phyloP scores from a whole-genome alignment of 2,329 filamentous ascomycete species.

The Decorospora gaudefroyi region DNA sequence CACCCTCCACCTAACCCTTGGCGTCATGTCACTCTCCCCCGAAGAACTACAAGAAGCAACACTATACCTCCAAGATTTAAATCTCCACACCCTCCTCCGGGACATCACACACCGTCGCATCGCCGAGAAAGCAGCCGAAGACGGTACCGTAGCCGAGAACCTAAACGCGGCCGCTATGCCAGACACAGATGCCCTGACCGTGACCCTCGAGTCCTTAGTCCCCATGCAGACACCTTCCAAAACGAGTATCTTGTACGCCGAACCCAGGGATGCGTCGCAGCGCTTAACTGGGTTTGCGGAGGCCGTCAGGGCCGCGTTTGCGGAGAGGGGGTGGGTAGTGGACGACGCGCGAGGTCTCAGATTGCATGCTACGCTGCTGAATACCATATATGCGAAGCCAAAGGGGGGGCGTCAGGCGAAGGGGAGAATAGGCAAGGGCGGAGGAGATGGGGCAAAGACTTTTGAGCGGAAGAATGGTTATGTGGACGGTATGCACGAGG shows the following conservation, averaged over 20 bases:
- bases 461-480: constrained; percentile 1
- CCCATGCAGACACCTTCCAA: constrained; percentile 64
- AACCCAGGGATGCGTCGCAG: constrained; percentile 60
- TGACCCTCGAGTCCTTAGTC: constrained; percentile 57
- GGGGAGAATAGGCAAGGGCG: constrained; percentile 31
- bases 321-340: constrained; percentile 60
- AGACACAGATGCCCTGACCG: constrained; percentile 34
- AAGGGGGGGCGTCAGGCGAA: constrained; percentile 31
- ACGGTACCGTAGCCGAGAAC: constrained; percentile 38
- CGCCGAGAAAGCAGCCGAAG: constrained; percentile 22
- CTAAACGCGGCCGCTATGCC: constrained; percentile 32
- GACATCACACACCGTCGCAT: constrained; percentile 20
- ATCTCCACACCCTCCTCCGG: constrained; percentile 45
- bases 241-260: constrained; percentile 68
- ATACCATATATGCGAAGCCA: constrained; percentile 75
- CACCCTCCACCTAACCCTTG: constrained; percentile 83
- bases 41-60: constrained; percentile 55
- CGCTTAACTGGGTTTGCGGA: constrained; percentile 63
- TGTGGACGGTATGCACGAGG: too few species aligned
- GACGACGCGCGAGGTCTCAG: constrained; percentile 67
- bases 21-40: constrained; percentile 74
- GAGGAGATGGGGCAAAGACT: constrained; percentile 5
- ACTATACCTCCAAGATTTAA: constrained; percentile 49
- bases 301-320: constrained; percentile 60
- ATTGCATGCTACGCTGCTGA: constrained; percentile 83